Evolutionary conservation across 1,139 yeast species (phyloP).

Genomic region (Kurtzmaniella quercitrusa): DNA sequence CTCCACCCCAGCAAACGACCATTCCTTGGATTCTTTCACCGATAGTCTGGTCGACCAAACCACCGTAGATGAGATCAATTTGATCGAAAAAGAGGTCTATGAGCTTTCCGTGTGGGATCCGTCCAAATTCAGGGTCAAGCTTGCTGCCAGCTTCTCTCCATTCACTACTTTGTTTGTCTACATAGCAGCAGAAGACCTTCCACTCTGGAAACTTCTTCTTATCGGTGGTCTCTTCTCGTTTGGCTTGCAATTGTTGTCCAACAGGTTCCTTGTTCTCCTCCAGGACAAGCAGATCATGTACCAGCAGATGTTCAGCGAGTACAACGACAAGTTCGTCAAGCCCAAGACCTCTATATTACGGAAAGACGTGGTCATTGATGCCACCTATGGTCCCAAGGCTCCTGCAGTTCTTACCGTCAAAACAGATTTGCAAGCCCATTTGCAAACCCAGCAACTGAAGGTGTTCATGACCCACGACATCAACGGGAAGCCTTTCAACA

Average conservation of each 20-base stretch:
- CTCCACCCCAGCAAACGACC: neutral
- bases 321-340: conserved; percentile 59
- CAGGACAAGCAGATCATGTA: conserved; percentile 59
- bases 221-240: conserved; percentile 36
- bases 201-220: conserved; percentile 33
- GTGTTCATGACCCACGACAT: conserved; percentile 46
- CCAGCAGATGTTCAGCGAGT: conserved; percentile 62
- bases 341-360: conserved; percentile 52
- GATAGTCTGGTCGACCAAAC: conserved; percentile 12
- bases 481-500: conserved; percentile 29
- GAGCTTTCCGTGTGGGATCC: conserved; percentile 60
- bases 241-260: conserved; percentile 34
- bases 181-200: conserved; percentile 26
- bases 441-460: conserved; percentile 32
- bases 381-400: conserved; percentile 41
- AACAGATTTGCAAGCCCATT: conserved; percentile 25
- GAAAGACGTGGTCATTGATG: conserved; percentile 65
- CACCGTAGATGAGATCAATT: conserved; percentile 15
- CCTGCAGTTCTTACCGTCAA: conserved; percentile 9
- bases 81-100: conserved; percentile 36
- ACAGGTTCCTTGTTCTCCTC: conserved; percentile 43
- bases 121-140: conserved; percentile 42
- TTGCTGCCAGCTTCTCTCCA: conserved; percentile 58
- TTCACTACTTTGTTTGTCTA: conserved; percentile 36
- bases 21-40: neutral